Evolutionary conservation across 2,329 filamentous ascomycete species (phyloP).

Genomic region (Exutisphaerella laricina): DNA sequence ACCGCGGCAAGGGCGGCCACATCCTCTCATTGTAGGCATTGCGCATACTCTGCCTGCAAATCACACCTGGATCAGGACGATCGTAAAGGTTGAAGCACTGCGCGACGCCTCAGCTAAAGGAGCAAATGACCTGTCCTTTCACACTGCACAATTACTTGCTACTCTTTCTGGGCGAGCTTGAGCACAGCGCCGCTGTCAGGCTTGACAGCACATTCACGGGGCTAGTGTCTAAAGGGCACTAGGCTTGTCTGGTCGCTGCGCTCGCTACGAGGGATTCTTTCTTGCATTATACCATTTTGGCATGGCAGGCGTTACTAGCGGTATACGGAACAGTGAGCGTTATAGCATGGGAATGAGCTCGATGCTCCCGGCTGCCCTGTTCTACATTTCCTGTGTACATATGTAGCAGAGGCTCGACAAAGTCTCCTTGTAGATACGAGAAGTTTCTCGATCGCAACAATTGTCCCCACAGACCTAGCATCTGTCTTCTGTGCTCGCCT

Average conservation of each 20-base stretch:
- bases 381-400: background rate
- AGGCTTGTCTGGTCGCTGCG: constrained; percentile 19
- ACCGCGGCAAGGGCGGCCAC: constrained; percentile 55
- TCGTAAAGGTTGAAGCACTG: too few relatives aligned
- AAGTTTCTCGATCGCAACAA: too few relatives aligned
- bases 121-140: constrained; percentile 2
- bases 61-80: too few relatives aligned
- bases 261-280: constrained; percentile 9
- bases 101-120: too few relatives aligned
- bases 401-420: too few relatives aligned
- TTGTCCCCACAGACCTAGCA: too few relatives aligned
- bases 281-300: constrained; percentile 1
- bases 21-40: constrained; percentile 42
- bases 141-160: constrained; percentile 6
- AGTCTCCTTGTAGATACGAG: too few relatives aligned
- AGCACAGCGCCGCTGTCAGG: constrained; percentile 26
- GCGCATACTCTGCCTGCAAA: too few relatives aligned
- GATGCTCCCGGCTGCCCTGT: background rate
- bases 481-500: too few relatives aligned
- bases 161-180: constrained; percentile 14
- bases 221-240: background rate
- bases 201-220: constrained; percentile 12
- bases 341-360: constrained; percentile 8
- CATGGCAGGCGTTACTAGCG: constrained; percentile 3
- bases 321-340: constrained; percentile 8